Base-by-base conservation (phyloP, 1,284 basidiomycete genomes). In the Inonotus obliquus region DNA sequence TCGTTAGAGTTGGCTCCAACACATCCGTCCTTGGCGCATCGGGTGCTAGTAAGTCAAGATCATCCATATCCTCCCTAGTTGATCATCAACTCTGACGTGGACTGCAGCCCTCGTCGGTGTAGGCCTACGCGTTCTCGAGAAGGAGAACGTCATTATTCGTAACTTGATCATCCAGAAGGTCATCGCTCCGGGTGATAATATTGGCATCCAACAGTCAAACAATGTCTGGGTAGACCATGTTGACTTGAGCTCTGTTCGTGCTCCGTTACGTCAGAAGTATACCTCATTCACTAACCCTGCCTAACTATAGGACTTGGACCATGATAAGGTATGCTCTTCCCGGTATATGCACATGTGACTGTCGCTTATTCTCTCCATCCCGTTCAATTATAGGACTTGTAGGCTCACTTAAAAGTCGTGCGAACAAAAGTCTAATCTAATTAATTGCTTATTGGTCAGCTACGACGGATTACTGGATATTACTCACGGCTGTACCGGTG, bases 151-250 rank as follows among this genome's bases (percentile, higher is more conserved):
- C 56, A 81, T 81, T 67, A 74, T 80, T 63, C 75, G 79, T 32
- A 81, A 81, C 66, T 67, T 81, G 66, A 79, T 78, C 67, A 76
- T 81, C 60, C 77, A 77, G 45, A 80, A 80, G 68, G 79, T 81
- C 29, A 68, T 79, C 0, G 77, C 78, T n/a, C 75, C 73, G 57
- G 78, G 78, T 49, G 77, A 80, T 66, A 75, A 75, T 32, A 72
- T 79, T 57, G 78, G 76, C 37, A 71, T 80, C 51, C 77, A 80
- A 65, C 67, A 69, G n/a, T 64, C 79, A n/a, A 69, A 67, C 60
- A 72, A 77, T 64, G 78, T 81, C 19, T 81, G 78, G 79, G 62
- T 80, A 53, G 79, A 80, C 69, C 78, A 80, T 61, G 68, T 73
- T 58, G 79, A 80, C 67, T 71, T 80, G 11, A 61, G 60, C 27